Percentiles rank a stretch among this genome's conserved stretches.
phyloP scores from a whole-genome alignment of 495 filamentous ascomycete genomes.

The Lasiosphaeris hirsuta region DNA sequence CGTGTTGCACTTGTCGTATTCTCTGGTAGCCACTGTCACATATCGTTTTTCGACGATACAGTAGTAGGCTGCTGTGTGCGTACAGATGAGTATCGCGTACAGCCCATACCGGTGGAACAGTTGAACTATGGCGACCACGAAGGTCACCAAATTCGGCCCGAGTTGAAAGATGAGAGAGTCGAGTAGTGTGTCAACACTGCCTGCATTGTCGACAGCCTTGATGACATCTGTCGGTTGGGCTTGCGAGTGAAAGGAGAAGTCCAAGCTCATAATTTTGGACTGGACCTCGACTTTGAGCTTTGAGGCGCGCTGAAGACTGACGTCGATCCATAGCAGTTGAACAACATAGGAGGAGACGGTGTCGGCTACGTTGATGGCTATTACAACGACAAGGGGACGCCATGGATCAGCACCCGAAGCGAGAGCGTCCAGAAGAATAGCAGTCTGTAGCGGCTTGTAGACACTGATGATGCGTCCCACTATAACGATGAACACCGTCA shows the following conservation, averaged over 20 bases:
- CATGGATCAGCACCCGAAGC: no score
- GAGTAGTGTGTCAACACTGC: conserved; percentile 4
- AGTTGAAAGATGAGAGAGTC: conserved; percentile 2
- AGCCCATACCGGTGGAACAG: conserved; percentile 6
- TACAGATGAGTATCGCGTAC: conserved; percentile 1
- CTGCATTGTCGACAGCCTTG: conserved; percentile 11
- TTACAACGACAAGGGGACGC: conserved; percentile 5
- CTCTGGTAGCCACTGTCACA: conserved; percentile 4
- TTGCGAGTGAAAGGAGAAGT: conserved; percentile 6
- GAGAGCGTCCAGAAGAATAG: conserved; percentile 6
- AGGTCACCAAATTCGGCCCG: background rate
- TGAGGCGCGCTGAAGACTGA: conserved; percentile 2
- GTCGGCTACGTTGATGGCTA: conserved; percentile 1
- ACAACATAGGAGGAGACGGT: background rate
- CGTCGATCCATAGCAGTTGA: conserved; percentile 5
- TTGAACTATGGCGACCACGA: conserved; percentile 5
- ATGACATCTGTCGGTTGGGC: conserved; percentile 6
- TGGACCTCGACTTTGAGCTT: conserved; percentile 6
- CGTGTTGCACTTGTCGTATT: background rate
- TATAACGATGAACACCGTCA: conserved; percentile 2
- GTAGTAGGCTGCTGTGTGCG: conserved; percentile 5
- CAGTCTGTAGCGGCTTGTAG: conserved; percentile 5
- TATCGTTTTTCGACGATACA: conserved; percentile 7
- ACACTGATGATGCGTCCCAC: background rate
- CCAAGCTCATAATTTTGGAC: conserved; percentile 8